phyloP scores from a whole-genome alignment of 2,329 filamentous ascomycete genomes.

The Aspergillus amoenus region DNA sequence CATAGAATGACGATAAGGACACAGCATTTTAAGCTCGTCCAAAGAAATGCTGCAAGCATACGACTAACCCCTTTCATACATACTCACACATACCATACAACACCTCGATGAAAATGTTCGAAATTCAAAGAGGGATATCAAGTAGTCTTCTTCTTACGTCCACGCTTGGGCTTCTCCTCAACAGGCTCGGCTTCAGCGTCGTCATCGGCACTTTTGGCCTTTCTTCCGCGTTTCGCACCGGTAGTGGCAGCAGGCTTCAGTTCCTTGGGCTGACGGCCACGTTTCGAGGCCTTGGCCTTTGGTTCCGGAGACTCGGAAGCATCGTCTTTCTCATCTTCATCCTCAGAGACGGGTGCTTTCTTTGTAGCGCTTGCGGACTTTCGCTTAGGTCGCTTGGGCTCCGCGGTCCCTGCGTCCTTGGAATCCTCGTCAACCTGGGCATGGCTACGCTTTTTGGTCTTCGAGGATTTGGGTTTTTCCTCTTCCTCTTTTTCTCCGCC shows the following conservation, averaged over 20 bases:
- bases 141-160: conserved; percentile 21
- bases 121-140: not conserved
- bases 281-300: conserved; percentile 19
- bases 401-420: conserved; percentile 14
- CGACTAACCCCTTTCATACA: not conserved
- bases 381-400: conserved; percentile 18
- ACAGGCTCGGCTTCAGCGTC: conserved; percentile 16
- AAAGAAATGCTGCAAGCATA: not conserved
- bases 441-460: conserved; percentile 11
- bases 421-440: conserved; percentile 1
- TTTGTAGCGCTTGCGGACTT: conserved; percentile 8
- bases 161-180: conserved; percentile 27
- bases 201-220: conserved; percentile 13
- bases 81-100: conserved; percentile 1
- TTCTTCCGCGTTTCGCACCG: conserved; percentile 11
- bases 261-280: conserved; percentile 22
- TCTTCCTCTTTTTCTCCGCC: conserved; percentile 17
- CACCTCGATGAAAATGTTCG: not conserved
- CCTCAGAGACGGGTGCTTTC: conserved; percentile 4
- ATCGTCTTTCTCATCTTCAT: conserved; percentile 1
- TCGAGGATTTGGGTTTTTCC: conserved; percentile 17
- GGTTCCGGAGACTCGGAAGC: conserved; percentile 15
- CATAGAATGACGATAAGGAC: not conserved
- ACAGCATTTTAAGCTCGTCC: not conserved
- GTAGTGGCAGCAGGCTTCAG: conserved; percentile 3